These are phyloP conservation scores for Wallacemonas sp. DNA, from an alignment of 208 protist genomes.

Conservation along the genomic window DNA sequence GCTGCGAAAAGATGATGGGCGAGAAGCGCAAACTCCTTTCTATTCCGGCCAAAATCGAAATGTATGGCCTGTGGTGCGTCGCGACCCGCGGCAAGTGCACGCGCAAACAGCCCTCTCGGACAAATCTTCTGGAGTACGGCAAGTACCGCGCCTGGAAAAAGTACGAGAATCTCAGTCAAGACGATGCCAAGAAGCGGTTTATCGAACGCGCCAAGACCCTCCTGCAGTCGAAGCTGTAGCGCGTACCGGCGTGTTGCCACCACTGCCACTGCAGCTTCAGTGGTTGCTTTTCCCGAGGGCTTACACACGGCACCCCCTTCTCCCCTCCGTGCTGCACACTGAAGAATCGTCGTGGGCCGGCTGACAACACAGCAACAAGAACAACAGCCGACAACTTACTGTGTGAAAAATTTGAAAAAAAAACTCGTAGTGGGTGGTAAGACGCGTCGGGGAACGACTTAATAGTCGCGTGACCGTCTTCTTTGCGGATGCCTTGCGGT, in stretches of 20 bases:
- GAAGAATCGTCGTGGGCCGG: too few species aligned
- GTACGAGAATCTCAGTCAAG: constrained; percentile 59
- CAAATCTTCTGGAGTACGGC: constrained; percentile 57
- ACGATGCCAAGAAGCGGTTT: constrained; percentile 77
- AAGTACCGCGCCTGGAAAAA: constrained; percentile 87
- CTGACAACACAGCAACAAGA: too few species aligned
- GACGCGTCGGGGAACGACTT: background rate
- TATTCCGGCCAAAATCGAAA: constrained; percentile 68
- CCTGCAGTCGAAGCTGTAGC: constrained; percentile 54
- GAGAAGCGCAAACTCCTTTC: constrained; percentile 48
- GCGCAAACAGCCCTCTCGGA: constrained; percentile 43
- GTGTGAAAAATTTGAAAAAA: background rate
- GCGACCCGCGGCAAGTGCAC: constrained; percentile 65
- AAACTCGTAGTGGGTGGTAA: constrained; percentile 8
- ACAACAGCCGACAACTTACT: background rate
- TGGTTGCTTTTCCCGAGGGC: background rate
- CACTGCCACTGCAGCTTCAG: too few species aligned
- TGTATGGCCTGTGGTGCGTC: constrained; percentile 88
- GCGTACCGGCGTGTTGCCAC: background rate
- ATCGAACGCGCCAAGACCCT: constrained; percentile 59
- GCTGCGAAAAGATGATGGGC: constrained; percentile 32
- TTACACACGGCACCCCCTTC: too few species aligned
- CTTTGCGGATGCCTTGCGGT: background rate
- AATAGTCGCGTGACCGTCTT: background rate
- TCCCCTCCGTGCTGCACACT: too few species aligned